Evolutionary conservation across 345 rosid species (phyloP).

Genomic region (Eutrema heterophyllum): DNA sequence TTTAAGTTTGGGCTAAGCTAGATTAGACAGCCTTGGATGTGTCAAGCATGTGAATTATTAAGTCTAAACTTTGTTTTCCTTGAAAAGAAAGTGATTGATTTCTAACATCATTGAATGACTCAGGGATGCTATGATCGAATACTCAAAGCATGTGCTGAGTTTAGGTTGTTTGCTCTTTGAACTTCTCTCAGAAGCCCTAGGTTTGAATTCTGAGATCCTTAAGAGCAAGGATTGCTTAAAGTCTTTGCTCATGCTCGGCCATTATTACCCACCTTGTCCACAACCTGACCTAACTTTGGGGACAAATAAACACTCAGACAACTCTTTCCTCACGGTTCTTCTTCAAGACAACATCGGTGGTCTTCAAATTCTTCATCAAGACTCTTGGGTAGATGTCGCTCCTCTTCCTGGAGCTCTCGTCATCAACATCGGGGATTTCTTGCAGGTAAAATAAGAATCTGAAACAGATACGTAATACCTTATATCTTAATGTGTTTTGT

Average conservation of each 20-base stretch:
- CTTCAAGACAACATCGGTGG: conserved; percentile 47
- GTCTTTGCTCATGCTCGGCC: conserved; percentile 19
- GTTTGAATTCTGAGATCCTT: conserved; percentile 29
- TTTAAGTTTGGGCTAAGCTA: background rate
- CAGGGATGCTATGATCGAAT: conserved; percentile 39
- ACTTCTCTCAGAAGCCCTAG: conserved; percentile 41
- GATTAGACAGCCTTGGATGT: background rate
- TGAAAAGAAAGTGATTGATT: background rate
- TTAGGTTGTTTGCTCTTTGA: conserved; percentile 32
- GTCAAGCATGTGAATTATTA: background rate
- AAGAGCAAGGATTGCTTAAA: conserved; percentile 31
- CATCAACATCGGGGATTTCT: conserved; percentile 36
- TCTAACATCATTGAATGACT: background rate
- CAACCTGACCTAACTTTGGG: conserved; percentile 46
- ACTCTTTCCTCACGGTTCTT: conserved; percentile 36
- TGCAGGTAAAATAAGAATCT: conserved; percentile 24
- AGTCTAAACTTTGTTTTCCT: background rate
- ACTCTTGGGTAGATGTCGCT: conserved; percentile 35
- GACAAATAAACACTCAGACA: conserved; percentile 29
- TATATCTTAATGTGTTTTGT: background rate
- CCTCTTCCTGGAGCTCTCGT: conserved; percentile 34
- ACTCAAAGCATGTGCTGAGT: conserved; percentile 31
- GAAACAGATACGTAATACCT: background rate
- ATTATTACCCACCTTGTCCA: conserved; percentile 47
- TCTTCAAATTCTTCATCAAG: conserved; percentile 38